phyloP scores from a whole-genome alignment of 371 early-diverging fungal genomes.

The Syncephalis fuscata region DNA sequence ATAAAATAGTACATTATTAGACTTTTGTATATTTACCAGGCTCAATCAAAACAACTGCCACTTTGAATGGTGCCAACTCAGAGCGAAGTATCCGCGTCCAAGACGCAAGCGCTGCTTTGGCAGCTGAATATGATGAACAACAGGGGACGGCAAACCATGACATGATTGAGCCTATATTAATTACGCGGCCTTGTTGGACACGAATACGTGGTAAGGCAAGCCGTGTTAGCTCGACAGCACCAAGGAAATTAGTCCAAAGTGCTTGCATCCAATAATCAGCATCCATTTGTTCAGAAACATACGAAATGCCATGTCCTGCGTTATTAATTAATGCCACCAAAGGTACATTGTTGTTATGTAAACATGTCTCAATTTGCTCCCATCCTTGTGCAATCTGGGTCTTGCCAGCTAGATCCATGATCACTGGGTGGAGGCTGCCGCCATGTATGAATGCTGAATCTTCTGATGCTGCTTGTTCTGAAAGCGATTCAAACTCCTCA shows the following conservation, averaged over 20 bases:
- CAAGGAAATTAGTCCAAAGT: background rate
- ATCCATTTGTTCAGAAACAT: background rate
- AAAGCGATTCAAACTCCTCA: background rate
- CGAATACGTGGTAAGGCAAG: background rate
- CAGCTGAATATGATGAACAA: constrained; percentile 4
- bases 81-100: constrained; percentile 2
- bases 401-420: background rate
- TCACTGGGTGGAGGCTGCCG: background rate
- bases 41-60: constrained; percentile 2
- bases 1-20: no score
- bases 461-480: background rate
- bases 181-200: background rate
- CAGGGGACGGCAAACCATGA: background rate
- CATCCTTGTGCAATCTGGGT: background rate
- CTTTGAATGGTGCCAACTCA: constrained; percentile 2
- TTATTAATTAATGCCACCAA: background rate
- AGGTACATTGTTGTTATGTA: background rate
- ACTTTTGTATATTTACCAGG: constrained; percentile 7
- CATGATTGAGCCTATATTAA: constrained; percentile 1
- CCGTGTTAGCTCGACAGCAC: background rate
- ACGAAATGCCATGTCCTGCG: background rate
- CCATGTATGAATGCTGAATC: constrained; percentile 2
- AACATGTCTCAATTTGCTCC: constrained; percentile 1
- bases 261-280: background rate
- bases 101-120: constrained; percentile 4